These are phyloP conservation scores for Acmispon strigosus DNA, from an alignment of 306 rosid species.

Conservation along the genomic window DNA sequence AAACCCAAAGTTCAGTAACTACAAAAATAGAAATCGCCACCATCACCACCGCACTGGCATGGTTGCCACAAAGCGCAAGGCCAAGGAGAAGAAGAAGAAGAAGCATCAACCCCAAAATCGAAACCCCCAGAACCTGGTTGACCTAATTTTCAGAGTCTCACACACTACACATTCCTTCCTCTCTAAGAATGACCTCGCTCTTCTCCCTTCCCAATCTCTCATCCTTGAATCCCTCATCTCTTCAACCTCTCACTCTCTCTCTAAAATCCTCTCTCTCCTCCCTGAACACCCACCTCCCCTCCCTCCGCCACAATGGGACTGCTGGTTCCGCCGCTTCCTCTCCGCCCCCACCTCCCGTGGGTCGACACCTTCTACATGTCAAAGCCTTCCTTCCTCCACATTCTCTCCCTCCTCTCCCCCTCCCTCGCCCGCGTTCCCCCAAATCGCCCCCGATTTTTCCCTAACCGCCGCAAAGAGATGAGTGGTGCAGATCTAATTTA, in stretches of 20 bases:
- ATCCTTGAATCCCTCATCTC: constrained; percentile 44
- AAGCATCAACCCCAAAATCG: background rate
- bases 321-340: constrained; percentile 73
- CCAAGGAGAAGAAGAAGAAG: constrained; percentile 3
- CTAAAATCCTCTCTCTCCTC: constrained; percentile 10
- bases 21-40: background rate
- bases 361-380: constrained; percentile 55
- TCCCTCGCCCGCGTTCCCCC: constrained; percentile 30
- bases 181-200: constrained; percentile 45
- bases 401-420: constrained; percentile 44
- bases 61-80: constrained; percentile 27
- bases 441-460: constrained; percentile 35
- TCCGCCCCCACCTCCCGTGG: constrained; percentile 47
- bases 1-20: too few species aligned
- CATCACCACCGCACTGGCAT: background rate
- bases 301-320: constrained; percentile 21
- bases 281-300: constrained; percentile 12
- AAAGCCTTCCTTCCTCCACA: constrained; percentile 47
- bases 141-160: constrained; percentile 31
- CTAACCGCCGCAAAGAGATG: constrained; percentile 65
- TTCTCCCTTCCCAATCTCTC: constrained; percentile 53
- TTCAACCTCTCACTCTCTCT: constrained; percentile 32
- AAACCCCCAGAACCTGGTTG: constrained; percentile 14
- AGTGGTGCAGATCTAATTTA: too few species aligned
- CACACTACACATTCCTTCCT: constrained; percentile 50